These are phyloP conservation scores for Pythium sp. DNA, from an alignment of 352 stramenopile species.

Conservation along the genomic window DNA sequence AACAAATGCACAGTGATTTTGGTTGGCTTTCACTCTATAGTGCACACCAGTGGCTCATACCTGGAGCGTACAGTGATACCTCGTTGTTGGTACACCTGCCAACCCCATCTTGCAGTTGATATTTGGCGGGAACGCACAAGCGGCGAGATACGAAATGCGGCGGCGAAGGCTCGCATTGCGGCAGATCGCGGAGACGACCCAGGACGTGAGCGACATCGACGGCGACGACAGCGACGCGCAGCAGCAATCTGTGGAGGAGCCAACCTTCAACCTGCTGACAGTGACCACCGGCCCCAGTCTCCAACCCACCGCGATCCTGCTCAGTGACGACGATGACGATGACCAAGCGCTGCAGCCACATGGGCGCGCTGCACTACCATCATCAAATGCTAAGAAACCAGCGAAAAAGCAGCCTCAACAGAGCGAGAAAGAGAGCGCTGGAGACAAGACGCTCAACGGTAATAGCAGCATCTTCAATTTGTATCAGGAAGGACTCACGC, in stretches of 20 bases:
- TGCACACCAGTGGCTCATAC: neutral
- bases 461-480: slow-evolving; percentile 43
- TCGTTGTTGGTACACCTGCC: neutral
- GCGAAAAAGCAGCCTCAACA: neutral
- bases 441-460: neutral
- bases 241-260: slow-evolving; percentile 9
- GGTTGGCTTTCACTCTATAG: neutral
- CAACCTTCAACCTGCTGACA: slow-evolving; percentile 20
- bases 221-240: slow-evolving; percentile 10
- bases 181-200: slow-evolving; percentile 22
- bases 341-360: neutral
- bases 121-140: neutral
- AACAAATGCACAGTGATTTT: neutral
- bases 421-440: neutral
- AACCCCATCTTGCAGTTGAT: neutral
- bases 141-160: slow-evolving; percentile 12
- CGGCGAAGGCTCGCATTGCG: slow-evolving; percentile 24
- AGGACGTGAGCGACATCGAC: slow-evolving; percentile 23
- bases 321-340: slow-evolving; percentile 4
- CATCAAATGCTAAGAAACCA: neutral
- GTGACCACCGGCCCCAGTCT: neutral
- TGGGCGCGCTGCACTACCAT: neutral
- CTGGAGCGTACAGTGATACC: neutral
- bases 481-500: slow-evolving; percentile 53
- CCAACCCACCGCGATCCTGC: neutral